Conservation (phyloP, 2,329 filamentous ascomycete genomes). For the Curvularia spicifera region DNA sequence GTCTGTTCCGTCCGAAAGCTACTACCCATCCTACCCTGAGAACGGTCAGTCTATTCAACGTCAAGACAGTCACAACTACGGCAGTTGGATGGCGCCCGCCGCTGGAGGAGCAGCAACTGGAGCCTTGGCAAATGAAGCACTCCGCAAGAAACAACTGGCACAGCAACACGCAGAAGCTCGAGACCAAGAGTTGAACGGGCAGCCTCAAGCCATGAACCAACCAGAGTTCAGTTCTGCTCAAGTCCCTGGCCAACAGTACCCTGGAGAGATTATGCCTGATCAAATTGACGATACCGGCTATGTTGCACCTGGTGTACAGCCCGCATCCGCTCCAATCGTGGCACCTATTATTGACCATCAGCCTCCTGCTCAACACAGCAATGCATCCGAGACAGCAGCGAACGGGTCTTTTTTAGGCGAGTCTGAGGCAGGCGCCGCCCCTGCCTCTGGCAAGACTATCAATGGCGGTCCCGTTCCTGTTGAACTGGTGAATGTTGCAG, state of each 20-base stretch:
- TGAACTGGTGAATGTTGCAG: conserved; percentile 23
- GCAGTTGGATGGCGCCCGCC: conserved; percentile 62
- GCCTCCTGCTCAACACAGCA: conserved; percentile 16
- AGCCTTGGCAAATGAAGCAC: conserved; percentile 48
- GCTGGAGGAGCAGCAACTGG: conserved; percentile 53
- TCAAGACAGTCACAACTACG: conserved; percentile 55
- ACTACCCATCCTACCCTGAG: conserved; percentile 7
- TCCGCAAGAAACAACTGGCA: conserved; percentile 39
- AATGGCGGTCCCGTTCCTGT: conserved; percentile 41
- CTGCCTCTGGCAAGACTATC: conserved; percentile 32
- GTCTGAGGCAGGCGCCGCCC: conserved; percentile 36
- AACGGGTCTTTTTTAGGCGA: conserved; percentile 43
- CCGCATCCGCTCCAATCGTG: conserved; percentile 20
- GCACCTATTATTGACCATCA: conserved; percentile 16
- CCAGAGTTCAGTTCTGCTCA: conserved; percentile 13
- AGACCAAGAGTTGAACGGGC: conserved; percentile 28
- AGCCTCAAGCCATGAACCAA: conserved; percentile 4
- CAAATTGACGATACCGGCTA: conserved; percentile 23
- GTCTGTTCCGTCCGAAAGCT: conserved; percentile 4
- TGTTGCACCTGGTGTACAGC: conserved; percentile 12
- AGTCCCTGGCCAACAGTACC: conserved; percentile 20
- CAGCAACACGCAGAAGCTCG: conserved; percentile 35
- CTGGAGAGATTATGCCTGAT: conserved; percentile 22
- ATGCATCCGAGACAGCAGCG: conserved; percentile 24
- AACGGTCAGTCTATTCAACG: conserved; percentile 24